These are phyloP conservation scores for Priceomyces medius DNA, from an alignment of 805 yeast genomes.

Conservation along the genomic window DNA sequence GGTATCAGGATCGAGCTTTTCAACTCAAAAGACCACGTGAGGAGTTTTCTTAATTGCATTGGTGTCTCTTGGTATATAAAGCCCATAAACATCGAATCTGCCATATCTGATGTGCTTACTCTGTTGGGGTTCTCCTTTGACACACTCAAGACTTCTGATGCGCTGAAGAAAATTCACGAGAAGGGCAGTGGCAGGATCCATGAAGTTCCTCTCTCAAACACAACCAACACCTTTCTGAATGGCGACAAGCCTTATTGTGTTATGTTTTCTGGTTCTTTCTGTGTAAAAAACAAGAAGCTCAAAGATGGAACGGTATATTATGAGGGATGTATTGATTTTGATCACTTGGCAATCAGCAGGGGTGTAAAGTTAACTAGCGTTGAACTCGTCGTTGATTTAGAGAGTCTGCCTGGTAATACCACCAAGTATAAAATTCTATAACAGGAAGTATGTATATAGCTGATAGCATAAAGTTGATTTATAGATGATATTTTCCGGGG, in stretches of 20 bases:
- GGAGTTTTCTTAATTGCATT: background rate
- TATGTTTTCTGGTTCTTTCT: conserved; percentile 23
- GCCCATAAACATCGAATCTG: conserved; percentile 21
- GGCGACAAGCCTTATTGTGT: conserved; percentile 22
- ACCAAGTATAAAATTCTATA: conserved; percentile 12
- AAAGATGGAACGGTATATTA: conserved; percentile 21
- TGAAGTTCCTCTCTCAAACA: conserved; percentile 17
- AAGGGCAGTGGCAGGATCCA: conserved; percentile 26
- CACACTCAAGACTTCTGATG: conserved; percentile 20
- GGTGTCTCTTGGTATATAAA: conserved; percentile 26
- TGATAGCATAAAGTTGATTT: background rate
- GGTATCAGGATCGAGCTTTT: conserved; percentile 24
- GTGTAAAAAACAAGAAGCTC: conserved; percentile 14
- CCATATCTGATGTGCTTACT: conserved; percentile 17
- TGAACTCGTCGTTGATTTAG: conserved; percentile 14
- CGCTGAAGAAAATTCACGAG: conserved; percentile 25
- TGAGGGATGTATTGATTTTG: conserved; percentile 29
- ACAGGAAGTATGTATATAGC: background rate
- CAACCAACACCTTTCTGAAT: conserved; percentile 8
- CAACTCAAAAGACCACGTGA: conserved; percentile 6
- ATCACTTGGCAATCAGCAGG: conserved; percentile 29
- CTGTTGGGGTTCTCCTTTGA: conserved; percentile 27
- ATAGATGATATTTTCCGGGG: too few relatives aligned
- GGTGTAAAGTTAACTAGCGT: conserved; percentile 29
- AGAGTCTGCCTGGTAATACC: background rate